Evolutionary conservation across 2,329 filamentous ascomycete species (phyloP).

Genomic region (Exophiala alcalophila): DNA sequence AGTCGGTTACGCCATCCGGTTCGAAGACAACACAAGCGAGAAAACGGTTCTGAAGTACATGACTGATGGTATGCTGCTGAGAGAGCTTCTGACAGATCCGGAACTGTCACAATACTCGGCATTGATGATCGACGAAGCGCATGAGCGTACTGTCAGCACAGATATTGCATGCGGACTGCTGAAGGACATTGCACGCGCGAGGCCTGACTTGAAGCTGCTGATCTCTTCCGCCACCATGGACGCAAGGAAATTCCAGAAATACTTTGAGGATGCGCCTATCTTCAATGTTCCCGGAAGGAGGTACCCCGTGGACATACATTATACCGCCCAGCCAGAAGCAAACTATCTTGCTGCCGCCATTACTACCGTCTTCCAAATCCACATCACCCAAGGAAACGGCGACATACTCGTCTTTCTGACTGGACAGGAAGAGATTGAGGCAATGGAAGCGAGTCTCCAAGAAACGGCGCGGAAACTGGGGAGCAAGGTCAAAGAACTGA

Average conservation of each 20-base stretch:
- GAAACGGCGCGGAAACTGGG: slow-evolving; percentile 87
- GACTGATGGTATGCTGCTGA: slow-evolving; percentile 92
- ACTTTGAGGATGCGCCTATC: slow-evolving; percentile 89
- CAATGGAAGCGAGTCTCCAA: slow-evolving; percentile 75
- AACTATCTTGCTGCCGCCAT: slow-evolving; percentile 91
- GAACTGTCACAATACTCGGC: slow-evolving; percentile 78
- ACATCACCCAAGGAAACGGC: slow-evolving; percentile 75
- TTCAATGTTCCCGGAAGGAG: slow-evolving; percentile 90
- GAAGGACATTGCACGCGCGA: slow-evolving; percentile 79
- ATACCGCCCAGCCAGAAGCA: slow-evolving; percentile 84
- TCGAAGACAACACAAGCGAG: slow-evolving; percentile 86
- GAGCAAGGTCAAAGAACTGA: slow-evolving; percentile 76
- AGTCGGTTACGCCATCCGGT: slow-evolving; percentile 91
- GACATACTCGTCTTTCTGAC: slow-evolving; percentile 95
- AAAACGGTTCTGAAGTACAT: slow-evolving; percentile 93
- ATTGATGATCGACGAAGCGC: slow-evolving; percentile 95
- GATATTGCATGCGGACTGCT: slow-evolving; percentile 85
- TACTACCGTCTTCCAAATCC: slow-evolving; percentile 92
- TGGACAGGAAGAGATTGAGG: slow-evolving; percentile 93
- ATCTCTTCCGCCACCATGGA: slow-evolving; percentile 96
- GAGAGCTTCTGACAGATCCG: slow-evolving; percentile 86
- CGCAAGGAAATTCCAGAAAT: slow-evolving; percentile 84
- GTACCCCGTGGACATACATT: slow-evolving; percentile 88
- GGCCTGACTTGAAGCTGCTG: slow-evolving; percentile 82
- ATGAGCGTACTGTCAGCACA: slow-evolving; percentile 87